phyloP scores from a whole-genome alignment of 768 basidiomycete species.

The Panus rudis region DNA sequence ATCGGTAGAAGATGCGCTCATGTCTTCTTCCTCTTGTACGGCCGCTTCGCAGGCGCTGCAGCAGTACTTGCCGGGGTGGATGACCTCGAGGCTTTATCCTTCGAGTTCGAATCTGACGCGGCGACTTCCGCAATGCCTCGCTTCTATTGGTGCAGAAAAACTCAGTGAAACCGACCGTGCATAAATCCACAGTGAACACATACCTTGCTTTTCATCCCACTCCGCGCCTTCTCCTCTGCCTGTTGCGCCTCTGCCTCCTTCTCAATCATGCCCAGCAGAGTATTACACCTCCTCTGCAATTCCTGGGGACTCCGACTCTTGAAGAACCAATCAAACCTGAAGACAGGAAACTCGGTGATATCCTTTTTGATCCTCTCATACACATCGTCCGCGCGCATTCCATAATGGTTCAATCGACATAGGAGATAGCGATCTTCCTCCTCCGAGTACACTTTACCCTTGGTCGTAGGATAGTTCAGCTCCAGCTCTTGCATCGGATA shows the following conservation, averaged over 20 bases:
- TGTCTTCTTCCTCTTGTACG: constrained; percentile 66
- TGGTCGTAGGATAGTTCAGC: constrained; percentile 90
- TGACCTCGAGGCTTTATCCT: constrained; percentile 47
- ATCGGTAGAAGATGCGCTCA: constrained; percentile 14
- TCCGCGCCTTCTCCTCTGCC: constrained; percentile 61
- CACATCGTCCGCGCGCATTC: constrained; percentile 81
- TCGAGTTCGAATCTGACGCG: constrained; percentile 35
- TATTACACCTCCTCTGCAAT: constrained; percentile 80
- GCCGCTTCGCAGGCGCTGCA: constrained; percentile 45
- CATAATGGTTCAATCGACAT: constrained; percentile 84
- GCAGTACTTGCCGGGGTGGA: constrained; percentile 48
- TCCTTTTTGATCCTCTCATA: constrained; percentile 96
- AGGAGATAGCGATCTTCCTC: constrained; percentile 96
- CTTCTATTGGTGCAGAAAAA: constrained; percentile 37
- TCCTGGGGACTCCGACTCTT: constrained; percentile 90
- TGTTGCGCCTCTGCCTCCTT: constrained; percentile 73
- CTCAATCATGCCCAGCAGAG: constrained; percentile 85
- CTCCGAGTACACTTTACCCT: constrained; percentile 94
- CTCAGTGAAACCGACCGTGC: not conserved
- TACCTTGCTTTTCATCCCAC: constrained; percentile 51
- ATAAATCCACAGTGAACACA: not conserved
- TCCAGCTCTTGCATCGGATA: constrained; percentile 98
- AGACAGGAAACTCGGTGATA: constrained; percentile 93
- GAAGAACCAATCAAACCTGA: constrained; percentile 98
- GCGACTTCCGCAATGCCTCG: constrained; percentile 64